phyloP scores from a whole-genome alignment of 1,284 basidiomycete genomes.

The Chalciporus piperatoides region DNA sequence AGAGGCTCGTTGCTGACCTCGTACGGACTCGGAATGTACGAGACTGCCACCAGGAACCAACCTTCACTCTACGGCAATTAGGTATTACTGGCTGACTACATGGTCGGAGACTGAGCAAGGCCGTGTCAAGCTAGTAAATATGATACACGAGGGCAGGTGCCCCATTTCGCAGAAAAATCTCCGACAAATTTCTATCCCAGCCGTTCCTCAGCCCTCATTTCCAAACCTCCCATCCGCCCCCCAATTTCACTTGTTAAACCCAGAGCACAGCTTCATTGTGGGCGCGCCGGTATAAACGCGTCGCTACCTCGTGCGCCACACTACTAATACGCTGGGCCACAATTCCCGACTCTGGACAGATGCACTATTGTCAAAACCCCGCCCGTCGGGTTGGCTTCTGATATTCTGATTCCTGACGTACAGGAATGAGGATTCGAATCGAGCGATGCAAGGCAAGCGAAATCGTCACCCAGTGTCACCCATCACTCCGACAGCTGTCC shows the following conservation, averaged over 20 bases:
- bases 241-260: not conserved
- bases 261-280: constrained; percentile 18
- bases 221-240: not conserved
- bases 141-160: not conserved
- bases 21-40: not conserved
- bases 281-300: constrained; percentile 7
- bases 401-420: not conserved
- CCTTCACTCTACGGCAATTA: not conserved
- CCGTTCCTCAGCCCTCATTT: not conserved
- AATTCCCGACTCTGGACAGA: not conserved
- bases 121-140: not conserved
- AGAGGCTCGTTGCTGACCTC: not conserved
- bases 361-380: not conserved
- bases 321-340: not conserved
- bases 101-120: not conserved
- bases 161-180: not conserved
- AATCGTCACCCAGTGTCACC: not conserved
- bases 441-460: not conserved
- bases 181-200: not conserved
- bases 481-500: not conserved
- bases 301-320: constrained; percentile 4
- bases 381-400: no score
- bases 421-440: not conserved
- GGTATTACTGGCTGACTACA: no score
- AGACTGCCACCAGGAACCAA: not conserved